A percentile compares a stretch with the other conserved stretches of the same genome.
Conservation (phyloP, 2,329 filamentous ascomycete genomes). For the Sclerotiophoma versabilis region DNA sequence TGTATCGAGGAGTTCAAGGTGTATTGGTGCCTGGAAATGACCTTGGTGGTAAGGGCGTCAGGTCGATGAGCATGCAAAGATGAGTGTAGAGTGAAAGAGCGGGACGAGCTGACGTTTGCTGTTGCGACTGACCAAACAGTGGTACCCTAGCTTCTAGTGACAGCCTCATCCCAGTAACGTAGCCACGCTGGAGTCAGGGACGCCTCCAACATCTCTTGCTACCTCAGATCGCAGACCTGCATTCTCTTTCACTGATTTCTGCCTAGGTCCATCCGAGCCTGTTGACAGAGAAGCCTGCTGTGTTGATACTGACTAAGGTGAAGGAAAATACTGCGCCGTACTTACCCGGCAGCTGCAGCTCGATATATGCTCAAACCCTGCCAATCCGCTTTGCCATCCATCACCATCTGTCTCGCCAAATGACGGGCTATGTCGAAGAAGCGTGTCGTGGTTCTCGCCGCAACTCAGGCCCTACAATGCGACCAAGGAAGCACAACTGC, state of each 20-base stretch:
- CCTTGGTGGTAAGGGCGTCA: neutral
- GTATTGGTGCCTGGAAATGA: neutral
- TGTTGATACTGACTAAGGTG: neutral
- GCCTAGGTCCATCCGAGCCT: neutral
- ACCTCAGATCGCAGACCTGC: neutral
- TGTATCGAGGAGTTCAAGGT: neutral
- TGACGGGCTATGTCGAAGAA: neutral
- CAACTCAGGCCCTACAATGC: neutral
- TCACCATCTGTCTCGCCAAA: neutral
- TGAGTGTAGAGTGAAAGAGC: neutral
- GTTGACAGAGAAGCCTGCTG: neutral
- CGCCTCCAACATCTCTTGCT: constrained; percentile 4
- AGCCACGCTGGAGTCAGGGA: constrained; percentile 17
- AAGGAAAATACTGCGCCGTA: neutral
- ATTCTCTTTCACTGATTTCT: neutral
- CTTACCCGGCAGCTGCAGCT: neutral
- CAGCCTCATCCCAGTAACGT: constrained; percentile 24
- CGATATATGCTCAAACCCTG: no score
- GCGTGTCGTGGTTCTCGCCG: neutral
- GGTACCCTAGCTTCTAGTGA: constrained; percentile 35
- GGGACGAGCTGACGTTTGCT: constrained; percentile 10
- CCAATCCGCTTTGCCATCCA: neutral
- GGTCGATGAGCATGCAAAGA: no score
- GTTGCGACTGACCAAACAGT: constrained; percentile 17
- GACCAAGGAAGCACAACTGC: neutral